Evolutionary conservation across 2,329 filamentous ascomycete species (phyloP).

Genomic region (Fusarium penzigii): DNA sequence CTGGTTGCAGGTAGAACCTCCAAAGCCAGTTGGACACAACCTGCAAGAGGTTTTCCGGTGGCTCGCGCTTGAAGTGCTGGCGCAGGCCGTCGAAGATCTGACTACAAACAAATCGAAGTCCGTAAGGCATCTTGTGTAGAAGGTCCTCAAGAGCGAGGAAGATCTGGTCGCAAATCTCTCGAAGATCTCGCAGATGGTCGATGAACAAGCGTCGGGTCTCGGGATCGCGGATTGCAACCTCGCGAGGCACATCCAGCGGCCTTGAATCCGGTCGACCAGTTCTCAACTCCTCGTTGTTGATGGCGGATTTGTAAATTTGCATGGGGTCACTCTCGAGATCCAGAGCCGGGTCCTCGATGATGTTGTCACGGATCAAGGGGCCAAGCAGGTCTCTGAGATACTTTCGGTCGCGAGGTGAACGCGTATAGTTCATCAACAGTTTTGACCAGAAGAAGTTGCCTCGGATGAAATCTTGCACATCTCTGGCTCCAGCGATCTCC

Average conservation of each 20-base stretch:
- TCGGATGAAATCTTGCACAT: conserved; percentile 81
- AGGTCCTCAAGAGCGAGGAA: conserved; percentile 80
- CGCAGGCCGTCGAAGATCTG: conserved; percentile 81
- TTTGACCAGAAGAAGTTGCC: conserved; percentile 94
- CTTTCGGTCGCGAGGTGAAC: conserved; percentile 88
- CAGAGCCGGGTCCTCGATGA: conserved; percentile 86
- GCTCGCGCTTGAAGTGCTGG: conserved; percentile 76
- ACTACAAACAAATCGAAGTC: conserved; percentile 82
- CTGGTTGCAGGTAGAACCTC: conserved; percentile 90
- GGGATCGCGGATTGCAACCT: conserved; percentile 92
- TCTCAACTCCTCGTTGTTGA: conserved; percentile 95
- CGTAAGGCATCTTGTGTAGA: conserved; percentile 87
- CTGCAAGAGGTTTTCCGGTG: conserved; percentile 76
- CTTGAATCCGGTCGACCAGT: conserved; percentile 83
- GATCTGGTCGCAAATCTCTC: conserved; percentile 93
- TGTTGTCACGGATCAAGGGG: conserved; percentile 83
- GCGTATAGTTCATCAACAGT: conserved; percentile 81
- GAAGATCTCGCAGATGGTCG: conserved; percentile 87
- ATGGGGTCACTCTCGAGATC: conserved; percentile 96
- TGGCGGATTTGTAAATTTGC: conserved; percentile 92
- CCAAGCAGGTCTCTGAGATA: conserved; percentile 87
- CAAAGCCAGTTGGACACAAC: conserved; percentile 89
- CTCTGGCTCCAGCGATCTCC: conserved; percentile 73
- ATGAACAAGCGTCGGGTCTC: conserved; percentile 94
- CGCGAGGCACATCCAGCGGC: conserved; percentile 81